Evolutionary conservation across 179 eudicot species (phyloP).

Genomic region (Carnegiea gigantea): DNA sequence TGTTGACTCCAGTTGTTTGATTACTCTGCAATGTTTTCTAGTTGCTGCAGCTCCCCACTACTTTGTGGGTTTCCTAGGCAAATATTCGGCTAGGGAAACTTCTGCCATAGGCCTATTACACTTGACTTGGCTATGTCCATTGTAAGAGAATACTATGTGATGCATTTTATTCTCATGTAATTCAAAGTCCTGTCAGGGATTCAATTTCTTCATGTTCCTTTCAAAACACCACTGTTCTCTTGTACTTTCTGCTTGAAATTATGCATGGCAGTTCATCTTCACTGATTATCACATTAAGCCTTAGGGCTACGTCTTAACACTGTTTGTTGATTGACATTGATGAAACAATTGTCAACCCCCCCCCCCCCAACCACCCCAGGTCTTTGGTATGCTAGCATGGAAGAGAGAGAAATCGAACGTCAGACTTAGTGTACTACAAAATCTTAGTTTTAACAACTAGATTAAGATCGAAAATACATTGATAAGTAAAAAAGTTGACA

Average conservation of each 20-base stretch:
- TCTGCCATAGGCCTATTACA: background rate
- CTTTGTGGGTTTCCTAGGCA: background rate
- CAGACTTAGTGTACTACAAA: no score
- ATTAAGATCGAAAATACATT: no score
- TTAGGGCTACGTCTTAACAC: background rate
- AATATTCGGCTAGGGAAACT: background rate
- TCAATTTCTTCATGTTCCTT: background rate
- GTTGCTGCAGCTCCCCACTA: background rate
- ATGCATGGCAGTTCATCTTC: background rate
- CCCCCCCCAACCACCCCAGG: background rate
- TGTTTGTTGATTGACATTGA: background rate
- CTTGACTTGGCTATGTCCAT: background rate
- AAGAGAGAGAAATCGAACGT: background rate
- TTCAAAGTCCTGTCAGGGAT: background rate
- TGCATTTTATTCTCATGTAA: background rate
- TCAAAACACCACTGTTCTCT: background rate
- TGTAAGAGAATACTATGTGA: background rate
- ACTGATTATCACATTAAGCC: background rate
- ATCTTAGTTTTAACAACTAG: no score
- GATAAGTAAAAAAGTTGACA: no score
- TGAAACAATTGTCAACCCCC: background rate
- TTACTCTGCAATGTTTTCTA: background rate
- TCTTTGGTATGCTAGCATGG: background rate
- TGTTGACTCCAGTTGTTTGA: constrained; percentile 47
- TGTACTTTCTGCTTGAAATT: background rate